A percentile compares a stretch with the other conserved stretches of the same genome.
These are phyloP conservation scores for Trichophyton rubrum DNA, from an alignment of 2,329 filamentous ascomycete genomes.

Conservation along the genomic window DNA sequence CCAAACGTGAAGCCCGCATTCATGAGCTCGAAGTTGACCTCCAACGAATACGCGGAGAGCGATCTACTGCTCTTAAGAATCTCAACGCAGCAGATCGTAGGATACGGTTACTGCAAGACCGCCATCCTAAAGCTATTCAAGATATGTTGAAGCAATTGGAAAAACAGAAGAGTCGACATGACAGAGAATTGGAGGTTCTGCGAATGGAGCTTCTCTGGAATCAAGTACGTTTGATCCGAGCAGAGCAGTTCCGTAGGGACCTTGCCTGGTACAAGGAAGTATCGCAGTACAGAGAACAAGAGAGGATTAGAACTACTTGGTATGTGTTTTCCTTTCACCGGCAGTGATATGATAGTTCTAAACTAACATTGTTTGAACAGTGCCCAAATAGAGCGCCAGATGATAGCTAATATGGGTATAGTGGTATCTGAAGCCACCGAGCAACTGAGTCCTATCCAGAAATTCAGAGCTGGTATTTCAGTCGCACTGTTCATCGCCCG, in stretches of 20 bases:
- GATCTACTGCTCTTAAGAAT: conserved; percentile 29
- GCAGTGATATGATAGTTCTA: not conserved
- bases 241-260: conserved; percentile 66
- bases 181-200: conserved; percentile 65
- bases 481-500: conserved; percentile 34
- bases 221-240: conserved; percentile 65
- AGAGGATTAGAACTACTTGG: conserved; percentile 52
- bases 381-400: conserved; percentile 79
- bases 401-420: conserved; percentile 73
- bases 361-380: conserved; percentile 37
- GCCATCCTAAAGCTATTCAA: conserved; percentile 50
- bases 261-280: conserved; percentile 79
- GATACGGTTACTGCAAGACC: conserved; percentile 41
- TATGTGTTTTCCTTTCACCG: conserved; percentile 40
- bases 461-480: conserved; percentile 31
- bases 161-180: conserved; percentile 37
- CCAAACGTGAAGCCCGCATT: conserved; percentile 55
- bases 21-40: conserved; percentile 47
- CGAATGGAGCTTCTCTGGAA: conserved; percentile 86
- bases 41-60: conserved; percentile 44
- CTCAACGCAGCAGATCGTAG: conserved; percentile 30
- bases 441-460: conserved; percentile 26
- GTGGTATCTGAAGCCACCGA: conserved; percentile 27
- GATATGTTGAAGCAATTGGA: conserved; percentile 30
- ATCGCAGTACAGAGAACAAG: conserved; percentile 62